Base-by-base conservation (phyloP, 2,329 filamentous ascomycete genomes). In the Ophiocordyceps camponoti-rufipedis region DNA sequence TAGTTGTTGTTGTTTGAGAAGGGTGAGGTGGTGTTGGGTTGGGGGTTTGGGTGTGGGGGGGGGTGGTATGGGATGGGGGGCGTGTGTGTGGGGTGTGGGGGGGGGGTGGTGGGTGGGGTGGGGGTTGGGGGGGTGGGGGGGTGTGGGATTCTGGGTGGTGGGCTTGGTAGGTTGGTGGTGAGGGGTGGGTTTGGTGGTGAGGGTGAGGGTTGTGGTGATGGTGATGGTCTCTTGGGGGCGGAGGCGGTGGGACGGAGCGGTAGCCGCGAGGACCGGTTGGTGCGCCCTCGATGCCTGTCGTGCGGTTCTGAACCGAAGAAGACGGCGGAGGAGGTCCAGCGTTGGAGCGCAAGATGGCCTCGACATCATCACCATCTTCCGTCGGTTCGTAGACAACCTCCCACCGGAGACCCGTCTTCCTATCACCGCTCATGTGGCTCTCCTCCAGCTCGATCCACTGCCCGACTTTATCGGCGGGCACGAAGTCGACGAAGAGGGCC, bases 401-500 rank as follows among this genome's bases (percentile, higher is more conserved):
- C 78, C 82, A 94, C 23, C 79, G 66, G 6, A 57, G 59, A 54
- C 49, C 55, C 16, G 63, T 60, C 45, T 65, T 61, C 45, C 64
- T 59, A 42, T 71, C 60, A 44, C 66, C 52, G n/a, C n/a, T n/a
- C 50, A 69, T 55, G 52, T 63, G 54, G 13, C 67, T 60, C 53
- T 78, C 66, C 60, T 94, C 85, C 39, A 64, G 71, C 8, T 75
- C 71, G 48, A 93, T 80, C 86, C 87, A 96, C 23, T 73, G 72
- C 13, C 66, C 60, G 4, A 93, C 71, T 50, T 78, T 75, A 28
- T 85, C 78, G 16, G 82, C 74, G 0, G 89, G 89, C 18, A 96
- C 72, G 58, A 91, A 96, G 59, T 98, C 91, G 4, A 85, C 85
- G 75, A 82, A 93, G 1, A 96, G 70, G 1, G 79, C 72, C 59